Conservation (phyloP, 2,329 filamentous ascomycete genomes). For the Aspergillus japonicus region DNA sequence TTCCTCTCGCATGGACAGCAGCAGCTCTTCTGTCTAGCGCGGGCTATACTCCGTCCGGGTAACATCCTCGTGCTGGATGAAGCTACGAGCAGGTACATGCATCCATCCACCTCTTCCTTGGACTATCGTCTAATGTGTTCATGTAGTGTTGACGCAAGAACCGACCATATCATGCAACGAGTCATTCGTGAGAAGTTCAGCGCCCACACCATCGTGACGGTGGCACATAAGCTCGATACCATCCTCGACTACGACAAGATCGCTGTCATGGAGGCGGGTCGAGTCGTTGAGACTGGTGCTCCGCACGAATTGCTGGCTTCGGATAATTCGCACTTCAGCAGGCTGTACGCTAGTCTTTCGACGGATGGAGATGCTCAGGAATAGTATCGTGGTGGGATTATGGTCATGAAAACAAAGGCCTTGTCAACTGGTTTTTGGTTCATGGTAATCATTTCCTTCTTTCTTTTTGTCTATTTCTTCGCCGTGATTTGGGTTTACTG, state of each 20-base stretch:
- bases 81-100: slow-evolving; percentile 24
- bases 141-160: slow-evolving; percentile 55
- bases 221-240: slow-evolving; percentile 56
- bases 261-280: slow-evolving; percentile 37
- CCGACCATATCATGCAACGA: slow-evolving; percentile 58
- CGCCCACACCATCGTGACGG: slow-evolving; percentile 58
- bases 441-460: too few species aligned
- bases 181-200: slow-evolving; percentile 56
- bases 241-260: slow-evolving; percentile 43
- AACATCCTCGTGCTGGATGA: slow-evolving; percentile 49
- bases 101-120: slow-evolving; percentile 11
- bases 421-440: too few species aligned
- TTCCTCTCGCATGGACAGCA: slow-evolving; percentile 59
- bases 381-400: background rate
- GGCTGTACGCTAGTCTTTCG: slow-evolving; percentile 31
- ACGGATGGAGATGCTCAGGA: slow-evolving; percentile 18
- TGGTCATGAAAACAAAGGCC: background rate
- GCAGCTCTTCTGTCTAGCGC: slow-evolving; percentile 63
- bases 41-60: slow-evolving; percentile 54
- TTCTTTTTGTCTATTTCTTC: too few species aligned
- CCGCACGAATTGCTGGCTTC: slow-evolving; percentile 38
- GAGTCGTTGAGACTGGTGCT: slow-evolving; percentile 37
- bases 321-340: slow-evolving; percentile 38
- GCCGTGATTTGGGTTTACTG: too few species aligned
- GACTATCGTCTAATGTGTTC: slow-evolving; percentile 10